Conservation (phyloP, 345 rosid genomes). For the Pistacia integerrima region DNA sequence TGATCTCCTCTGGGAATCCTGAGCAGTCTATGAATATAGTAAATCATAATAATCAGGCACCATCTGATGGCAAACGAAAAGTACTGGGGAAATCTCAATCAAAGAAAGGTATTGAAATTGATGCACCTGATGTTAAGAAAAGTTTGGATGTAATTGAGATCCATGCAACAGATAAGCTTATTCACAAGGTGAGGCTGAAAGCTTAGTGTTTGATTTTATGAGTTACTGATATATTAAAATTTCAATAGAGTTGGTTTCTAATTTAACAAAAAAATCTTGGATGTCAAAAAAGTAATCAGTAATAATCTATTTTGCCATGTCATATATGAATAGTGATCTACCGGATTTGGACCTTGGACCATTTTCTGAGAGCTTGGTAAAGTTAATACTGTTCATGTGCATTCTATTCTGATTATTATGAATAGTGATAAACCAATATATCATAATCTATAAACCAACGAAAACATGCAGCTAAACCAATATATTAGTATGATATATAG, state of each 20-base stretch:
- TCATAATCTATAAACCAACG: too few species aligned
- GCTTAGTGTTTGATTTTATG: not conserved
- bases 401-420: too few species aligned
- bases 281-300: not conserved
- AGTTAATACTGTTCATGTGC: not conserved
- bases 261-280: not conserved
- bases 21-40: constrained; percentile 14
- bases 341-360: not conserved
- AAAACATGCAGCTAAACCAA: too few species aligned
- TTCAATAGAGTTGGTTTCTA: constrained; percentile 5
- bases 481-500: too few species aligned
- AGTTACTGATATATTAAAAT: not conserved
- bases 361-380: not conserved
- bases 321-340: not conserved
- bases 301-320: not conserved
- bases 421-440: too few species aligned
- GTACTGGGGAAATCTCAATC: constrained; percentile 11
- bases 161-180: constrained; percentile 29
- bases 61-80: constrained; percentile 14
- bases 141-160: constrained; percentile 22
- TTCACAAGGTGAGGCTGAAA: constrained; percentile 30
- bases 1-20: constrained; percentile 16
- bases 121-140: constrained; percentile 12
- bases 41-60: constrained; percentile 18
- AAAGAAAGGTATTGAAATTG: constrained; percentile 11